Evolutionary conservation across 2,329 filamentous ascomycete genomes (phyloP).

Genomic region (Epichloe coenophiala): DNA sequence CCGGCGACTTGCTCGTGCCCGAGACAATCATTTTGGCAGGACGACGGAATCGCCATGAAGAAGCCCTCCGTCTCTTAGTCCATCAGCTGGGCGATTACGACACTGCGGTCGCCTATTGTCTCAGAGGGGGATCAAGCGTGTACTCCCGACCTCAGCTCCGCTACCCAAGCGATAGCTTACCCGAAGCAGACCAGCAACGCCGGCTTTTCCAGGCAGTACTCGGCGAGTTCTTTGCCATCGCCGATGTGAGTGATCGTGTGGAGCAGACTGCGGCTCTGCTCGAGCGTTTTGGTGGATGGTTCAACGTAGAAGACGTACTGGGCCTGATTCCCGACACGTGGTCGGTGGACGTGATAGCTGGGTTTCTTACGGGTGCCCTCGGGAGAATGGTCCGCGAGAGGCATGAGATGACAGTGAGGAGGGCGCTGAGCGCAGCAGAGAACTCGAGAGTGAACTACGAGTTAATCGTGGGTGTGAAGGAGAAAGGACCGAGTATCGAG

Average conservation of each 20-base stretch:
- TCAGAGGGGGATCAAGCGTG: slow-evolving; percentile 64
- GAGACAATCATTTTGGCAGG: slow-evolving; percentile 93
- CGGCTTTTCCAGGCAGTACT: slow-evolving; percentile 66
- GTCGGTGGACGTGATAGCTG: slow-evolving; percentile 69
- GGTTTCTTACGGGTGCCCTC: slow-evolving; percentile 68
- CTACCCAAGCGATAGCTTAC: slow-evolving; percentile 26
- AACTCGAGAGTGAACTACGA: slow-evolving; percentile 54
- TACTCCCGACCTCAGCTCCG: slow-evolving; percentile 34
- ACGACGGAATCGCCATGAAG: slow-evolving; percentile 66
- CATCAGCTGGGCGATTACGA: slow-evolving; percentile 91
- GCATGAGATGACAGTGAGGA: slow-evolving; percentile 57
- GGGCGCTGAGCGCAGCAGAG: slow-evolving; percentile 64
- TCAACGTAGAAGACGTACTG: slow-evolving; percentile 71
- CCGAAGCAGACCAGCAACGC: slow-evolving; percentile 51
- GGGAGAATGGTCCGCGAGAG: slow-evolving; percentile 63
- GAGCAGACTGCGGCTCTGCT: slow-evolving; percentile 80
- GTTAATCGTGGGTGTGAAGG: slow-evolving; percentile 37
- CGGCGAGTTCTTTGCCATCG: slow-evolving; percentile 65
- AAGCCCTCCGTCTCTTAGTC: slow-evolving; percentile 72
- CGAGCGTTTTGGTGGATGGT: slow-evolving; percentile 78
- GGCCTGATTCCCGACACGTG: slow-evolving; percentile 68
- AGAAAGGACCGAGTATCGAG: slow-evolving; percentile 47
- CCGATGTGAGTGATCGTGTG: slow-evolving; percentile 61
- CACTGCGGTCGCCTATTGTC: slow-evolving; percentile 84
- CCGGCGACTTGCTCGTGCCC: slow-evolving; percentile 60